These are phyloP conservation scores for Apiospora koreana DNA, from an alignment of 2,329 filamentous ascomycete species.

Conservation along the genomic window DNA sequence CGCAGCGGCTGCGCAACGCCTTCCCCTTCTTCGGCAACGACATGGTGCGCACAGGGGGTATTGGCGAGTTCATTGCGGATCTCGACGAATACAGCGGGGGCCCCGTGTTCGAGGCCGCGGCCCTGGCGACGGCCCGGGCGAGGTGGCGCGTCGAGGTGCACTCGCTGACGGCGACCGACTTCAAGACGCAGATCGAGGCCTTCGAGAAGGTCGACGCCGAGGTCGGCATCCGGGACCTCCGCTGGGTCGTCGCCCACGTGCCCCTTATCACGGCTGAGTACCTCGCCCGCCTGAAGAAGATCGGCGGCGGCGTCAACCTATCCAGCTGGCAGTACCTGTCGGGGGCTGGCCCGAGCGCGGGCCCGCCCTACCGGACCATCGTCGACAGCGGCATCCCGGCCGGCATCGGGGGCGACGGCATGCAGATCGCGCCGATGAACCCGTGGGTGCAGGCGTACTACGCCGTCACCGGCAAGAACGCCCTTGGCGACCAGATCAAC, in stretches of 20 bases:
- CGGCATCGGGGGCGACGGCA: constrained; percentile 30
- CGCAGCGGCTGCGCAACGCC: constrained; percentile 26
- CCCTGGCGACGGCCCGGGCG: constrained; percentile 22
- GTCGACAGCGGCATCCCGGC: constrained; percentile 29
- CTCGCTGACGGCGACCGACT: constrained; percentile 25
- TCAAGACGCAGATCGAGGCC: constrained; percentile 24
- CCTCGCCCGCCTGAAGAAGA: constrained; percentile 24
- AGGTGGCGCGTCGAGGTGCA: constrained; percentile 32
- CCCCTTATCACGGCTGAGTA: constrained; percentile 28
- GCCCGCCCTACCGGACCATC: constrained; percentile 31
- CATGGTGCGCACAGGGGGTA: constrained; percentile 29
- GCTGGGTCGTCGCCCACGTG: constrained; percentile 32
- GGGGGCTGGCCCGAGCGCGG: constrained; percentile 23
- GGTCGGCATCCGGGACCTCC: constrained; percentile 21
- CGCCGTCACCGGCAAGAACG: constrained; percentile 30
- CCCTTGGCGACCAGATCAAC: constrained; percentile 27
- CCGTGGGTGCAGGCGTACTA: constrained; percentile 32
- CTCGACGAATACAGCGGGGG: constrained; percentile 25
- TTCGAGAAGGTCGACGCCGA: constrained; percentile 25
- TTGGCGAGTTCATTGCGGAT: constrained; percentile 29
- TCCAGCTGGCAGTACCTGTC: constrained; percentile 29
- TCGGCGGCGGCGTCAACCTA: constrained; percentile 31
- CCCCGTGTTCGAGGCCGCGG: constrained; percentile 27
- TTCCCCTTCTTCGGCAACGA: constrained; percentile 30
- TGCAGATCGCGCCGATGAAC: constrained; percentile 31